phyloP scores from a whole-genome alignment of 1,284 basidiomycete genomes.

The Kalmanozyma brasiliensis region DNA sequence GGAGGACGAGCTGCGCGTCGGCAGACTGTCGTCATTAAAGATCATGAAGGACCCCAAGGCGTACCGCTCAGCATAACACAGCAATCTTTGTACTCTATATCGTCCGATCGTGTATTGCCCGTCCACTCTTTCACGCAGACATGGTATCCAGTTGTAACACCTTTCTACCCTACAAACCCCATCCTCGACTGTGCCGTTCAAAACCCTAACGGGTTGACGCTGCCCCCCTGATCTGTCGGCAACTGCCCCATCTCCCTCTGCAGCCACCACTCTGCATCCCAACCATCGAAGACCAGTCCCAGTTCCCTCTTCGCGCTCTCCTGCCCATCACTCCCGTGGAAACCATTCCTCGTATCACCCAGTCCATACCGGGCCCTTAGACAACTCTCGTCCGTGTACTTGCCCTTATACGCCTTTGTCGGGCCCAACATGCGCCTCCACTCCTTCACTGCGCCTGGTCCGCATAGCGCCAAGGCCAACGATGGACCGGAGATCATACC shows the following conservation, averaged over 20 bases:
- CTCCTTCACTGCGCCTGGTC: constrained; percentile 50
- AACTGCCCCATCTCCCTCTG: constrained; percentile 27
- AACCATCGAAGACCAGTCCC: constrained; percentile 53
- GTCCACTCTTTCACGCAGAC: constrained; percentile 5
- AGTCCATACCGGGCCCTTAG: constrained; percentile 59
- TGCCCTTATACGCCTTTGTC: constrained; percentile 62
- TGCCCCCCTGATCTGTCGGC: constrained; percentile 15
- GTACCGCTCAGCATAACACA: constrained; percentile 50
- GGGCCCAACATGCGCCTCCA: constrained; percentile 63
- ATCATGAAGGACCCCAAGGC: constrained; percentile 63
- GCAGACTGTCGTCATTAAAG: constrained; percentile 43
- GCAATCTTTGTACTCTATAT: constrained; percentile 12
- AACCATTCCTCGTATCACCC: constrained; percentile 65
- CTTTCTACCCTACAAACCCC: neutral
- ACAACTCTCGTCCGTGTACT: constrained; percentile 47
- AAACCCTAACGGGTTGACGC: constrained; percentile 29
- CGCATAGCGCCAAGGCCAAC: constrained; percentile 59
- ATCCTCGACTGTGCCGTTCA: neutral
- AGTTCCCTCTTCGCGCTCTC: constrained; percentile 44
- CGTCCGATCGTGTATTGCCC: neutral
- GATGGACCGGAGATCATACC: constrained; percentile 63
- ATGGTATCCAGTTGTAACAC: neutral
- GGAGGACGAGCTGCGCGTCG: constrained; percentile 48
- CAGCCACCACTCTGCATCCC: constrained; percentile 55
- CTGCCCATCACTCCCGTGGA: constrained; percentile 58